Evolutionary conservation across 2,329 filamentous ascomycete genomes (phyloP).

Genomic region (Stagonosporopsis rhizophila): DNA sequence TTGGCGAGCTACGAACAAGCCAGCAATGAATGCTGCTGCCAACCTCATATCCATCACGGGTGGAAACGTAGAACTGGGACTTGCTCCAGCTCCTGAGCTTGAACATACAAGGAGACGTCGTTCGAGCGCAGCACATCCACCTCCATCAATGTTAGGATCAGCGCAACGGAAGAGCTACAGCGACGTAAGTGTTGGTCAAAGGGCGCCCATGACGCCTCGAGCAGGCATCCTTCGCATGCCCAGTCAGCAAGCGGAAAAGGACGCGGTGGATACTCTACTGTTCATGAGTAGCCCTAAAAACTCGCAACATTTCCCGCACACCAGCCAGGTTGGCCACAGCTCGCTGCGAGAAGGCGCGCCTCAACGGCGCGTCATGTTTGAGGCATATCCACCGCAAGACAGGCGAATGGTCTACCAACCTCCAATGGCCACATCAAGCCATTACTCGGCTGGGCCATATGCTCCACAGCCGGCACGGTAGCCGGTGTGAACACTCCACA

Average conservation of each 20-base stretch:
- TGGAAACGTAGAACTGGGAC: conserved; percentile 29
- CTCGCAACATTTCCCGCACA: conserved; percentile 52
- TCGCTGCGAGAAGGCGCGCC: conserved; percentile 40
- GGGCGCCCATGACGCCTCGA: conserved; percentile 43
- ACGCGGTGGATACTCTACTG: conserved; percentile 79
- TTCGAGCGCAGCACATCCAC: conserved; percentile 42
- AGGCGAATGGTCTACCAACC: conserved; percentile 31
- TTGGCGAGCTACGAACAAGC: conserved; percentile 38
- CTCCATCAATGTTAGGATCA: conserved; percentile 41
- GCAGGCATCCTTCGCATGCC: conserved; percentile 69
- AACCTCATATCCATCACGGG: conserved; percentile 40
- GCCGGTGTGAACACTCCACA: background rate
- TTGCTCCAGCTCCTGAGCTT: conserved; percentile 46
- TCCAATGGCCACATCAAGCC: conserved; percentile 32
- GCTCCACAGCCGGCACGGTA: conserved; percentile 39
- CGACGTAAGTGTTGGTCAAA: conserved; percentile 36
- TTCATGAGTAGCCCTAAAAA: conserved; percentile 84
- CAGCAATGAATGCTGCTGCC: conserved; percentile 36
- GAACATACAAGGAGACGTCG: conserved; percentile 45
- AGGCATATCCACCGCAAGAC: conserved; percentile 39
- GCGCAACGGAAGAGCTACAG: conserved; percentile 44
- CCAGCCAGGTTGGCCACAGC: conserved; percentile 37
- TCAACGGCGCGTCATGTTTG: conserved; percentile 48
- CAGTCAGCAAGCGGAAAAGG: conserved; percentile 75
- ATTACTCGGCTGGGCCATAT: conserved; percentile 37